Conservation (phyloP, 1,284 basidiomycete genomes). For the Laetiporus sulphureus region DNA sequence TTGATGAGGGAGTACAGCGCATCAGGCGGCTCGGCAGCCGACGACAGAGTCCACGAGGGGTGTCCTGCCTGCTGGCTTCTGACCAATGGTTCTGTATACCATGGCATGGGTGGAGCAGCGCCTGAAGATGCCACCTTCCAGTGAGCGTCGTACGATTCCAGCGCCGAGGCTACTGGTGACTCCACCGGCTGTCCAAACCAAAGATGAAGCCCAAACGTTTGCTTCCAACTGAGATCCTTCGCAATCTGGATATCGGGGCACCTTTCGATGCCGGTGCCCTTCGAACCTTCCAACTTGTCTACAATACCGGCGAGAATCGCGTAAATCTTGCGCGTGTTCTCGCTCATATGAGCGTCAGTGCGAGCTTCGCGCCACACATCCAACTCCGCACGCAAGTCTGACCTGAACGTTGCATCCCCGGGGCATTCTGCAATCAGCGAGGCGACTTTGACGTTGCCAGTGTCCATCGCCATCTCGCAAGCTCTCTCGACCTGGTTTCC, state of each 20-base stretch:
- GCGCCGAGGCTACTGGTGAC: constrained; percentile 63
- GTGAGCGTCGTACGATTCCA: constrained; percentile 60
- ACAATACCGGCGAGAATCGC: constrained; percentile 81
- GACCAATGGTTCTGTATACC: constrained; percentile 46
- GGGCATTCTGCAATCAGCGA: constrained; percentile 90
- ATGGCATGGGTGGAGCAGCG: constrained; percentile 64
- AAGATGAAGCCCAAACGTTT: constrained; percentile 84
- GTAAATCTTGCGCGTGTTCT: constrained; percentile 76
- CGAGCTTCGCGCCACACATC: constrained; percentile 80
- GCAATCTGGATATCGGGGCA: constrained; percentile 67
- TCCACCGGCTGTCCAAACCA: constrained; percentile 86
- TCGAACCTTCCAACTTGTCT: constrained; percentile 54
- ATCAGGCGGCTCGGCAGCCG: constrained; percentile 44
- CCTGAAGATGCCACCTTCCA: constrained; percentile 35
- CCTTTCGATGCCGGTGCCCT: constrained; percentile 48
- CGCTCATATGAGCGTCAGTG: constrained; percentile 66
- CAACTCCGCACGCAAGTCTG: constrained; percentile 76
- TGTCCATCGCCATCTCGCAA: constrained; percentile 69
- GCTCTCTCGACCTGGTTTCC: constrained; percentile 88
- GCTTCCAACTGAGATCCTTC: constrained; percentile 91
- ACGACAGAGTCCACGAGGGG: constrained; percentile 30
- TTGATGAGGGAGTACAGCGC: constrained; percentile 81
- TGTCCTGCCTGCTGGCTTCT: constrained; percentile 16
- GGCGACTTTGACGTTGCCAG: constrained; percentile 80
- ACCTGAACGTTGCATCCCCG: constrained; percentile 72